Base-by-base conservation (phyloP, 1,284 basidiomycete species). In the Violaceomyces palustris region DNA sequence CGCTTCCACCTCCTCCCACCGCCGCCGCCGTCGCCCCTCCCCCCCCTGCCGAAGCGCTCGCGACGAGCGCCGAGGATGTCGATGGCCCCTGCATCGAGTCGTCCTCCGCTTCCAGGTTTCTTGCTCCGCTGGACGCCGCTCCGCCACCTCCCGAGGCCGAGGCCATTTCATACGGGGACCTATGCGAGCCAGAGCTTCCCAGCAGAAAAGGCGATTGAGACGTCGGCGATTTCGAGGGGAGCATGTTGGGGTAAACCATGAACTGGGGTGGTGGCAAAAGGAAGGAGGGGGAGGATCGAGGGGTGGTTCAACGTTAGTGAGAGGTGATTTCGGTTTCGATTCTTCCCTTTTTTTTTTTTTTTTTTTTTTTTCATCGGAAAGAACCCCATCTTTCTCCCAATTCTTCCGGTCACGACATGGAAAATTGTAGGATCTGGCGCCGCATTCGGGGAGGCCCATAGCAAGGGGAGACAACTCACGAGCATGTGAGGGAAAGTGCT, bases 41-140 rank as follows among this genome's bases (percentile, higher is more conserved):
- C n/a, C n/a, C n/a, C n/a, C n/a, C n/a, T n/a, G n/a, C n/a, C n/a
- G n/a, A n/a, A n/a, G n/a, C n/a, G n/a, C n/a, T n/a, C n/a, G n/a
- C n/a, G n/a, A n/a, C n/a, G n/a, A n/a, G n/a, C n/a, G n/a, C n/a
- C n/a, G n/a, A n/a, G n/a, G n/a, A n/a, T n/a, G n/a, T n/a, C n/a
- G n/a, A n/a, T n/a, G n/a, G n/a, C n/a, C n/a, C n/a, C n/a, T n/a
- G n/a, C n/a, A 55, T 56, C 10, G 56, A 60, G 21, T 56, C 51
- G 24, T 58, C 55, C 4, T 51, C 56, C 22, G 87, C 76, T 88
- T 93, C 59, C 87, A 69, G 18, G 88, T 88, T 3, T 83, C 87
- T 28, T 47, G 45, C 21, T 17, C 44, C 28, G n/a, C n/a, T 33
- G 11, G 8, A 23, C 24, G 14, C 39, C 27, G 73, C 55, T 18